Base-by-base conservation (phyloP, 2,329 filamentous ascomycete species). In the Aaosphaeria pasadenensis region DNA sequence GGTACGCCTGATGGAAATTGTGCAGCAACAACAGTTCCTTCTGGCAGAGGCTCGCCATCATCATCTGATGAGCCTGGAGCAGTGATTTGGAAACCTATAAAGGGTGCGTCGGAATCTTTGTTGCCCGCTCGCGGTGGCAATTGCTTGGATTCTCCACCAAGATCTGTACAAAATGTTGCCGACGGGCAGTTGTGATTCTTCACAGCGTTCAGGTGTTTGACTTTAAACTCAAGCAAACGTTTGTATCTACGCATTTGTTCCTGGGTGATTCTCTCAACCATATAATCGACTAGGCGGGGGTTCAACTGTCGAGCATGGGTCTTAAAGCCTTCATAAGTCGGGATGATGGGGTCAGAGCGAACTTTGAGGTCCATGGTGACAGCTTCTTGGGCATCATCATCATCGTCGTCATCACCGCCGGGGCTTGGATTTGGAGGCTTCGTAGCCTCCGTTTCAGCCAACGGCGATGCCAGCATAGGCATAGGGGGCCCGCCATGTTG, bases 181-280 rank as follows among this genome's bases (percentile, higher is more conserved):
- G 83, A 84, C 7, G 77, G 59, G 63, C 90, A 95, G 13, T 73
- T 79, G 6, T 71, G 59, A 42, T 76, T 75, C 29, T 75, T 75
- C 1, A 86, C 81, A 3, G 78, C 76, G 42, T 80, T 77, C 1
- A 84, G 73, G 62, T 96, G 91, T 58, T 86, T 86, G 47, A 89
- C 77, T 62, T 84, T 87, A 52, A 79, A 74, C 35, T 83, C 85
- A 30, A 92, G 75, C 11, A 96, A 75, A 30, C 82, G 81, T 67
- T 91, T 94, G 70, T 91, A 95, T 47, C 91, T 83, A 50, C 84
- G 76, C 42, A 86, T 75, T 66, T 96, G 89, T 61, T 95, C 90
- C 55, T 89, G 82, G 0, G 88, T 88, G 56, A 96, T 87, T 41
- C 91, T 85, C 30, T 94, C 87, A 11, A 92, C 81, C 54, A 96